These are phyloP conservation scores for Fagus sylvatica DNA, from an alignment of 306 rosid species.

Conservation along the genomic window DNA sequence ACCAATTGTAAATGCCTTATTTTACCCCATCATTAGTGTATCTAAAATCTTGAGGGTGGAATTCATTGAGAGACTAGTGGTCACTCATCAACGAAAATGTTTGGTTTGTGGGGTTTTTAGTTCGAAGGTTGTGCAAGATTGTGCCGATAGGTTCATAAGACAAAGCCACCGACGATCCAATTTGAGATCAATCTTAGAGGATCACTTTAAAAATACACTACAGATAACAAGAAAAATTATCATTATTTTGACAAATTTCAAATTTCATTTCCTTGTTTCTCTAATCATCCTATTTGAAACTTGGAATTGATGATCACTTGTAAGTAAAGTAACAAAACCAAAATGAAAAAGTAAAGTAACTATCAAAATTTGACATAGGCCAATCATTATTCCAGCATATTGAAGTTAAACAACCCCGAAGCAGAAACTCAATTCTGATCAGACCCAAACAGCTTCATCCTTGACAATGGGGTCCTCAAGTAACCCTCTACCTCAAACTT, in stretches of 20 bases:
- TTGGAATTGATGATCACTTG: neutral
- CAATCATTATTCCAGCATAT: conserved; percentile 29
- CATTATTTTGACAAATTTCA: no score
- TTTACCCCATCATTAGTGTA: no score
- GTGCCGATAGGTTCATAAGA: no score
- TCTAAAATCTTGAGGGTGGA: no score
- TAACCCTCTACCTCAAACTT: conserved; percentile 90
- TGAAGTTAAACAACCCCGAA: conserved; percentile 14
- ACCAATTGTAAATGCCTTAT: no score
- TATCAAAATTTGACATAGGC: conserved; percentile 1
- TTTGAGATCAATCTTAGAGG: no score
- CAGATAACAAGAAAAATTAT: neutral
- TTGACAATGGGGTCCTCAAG: conserved; percentile 72
- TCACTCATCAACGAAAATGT: no score
- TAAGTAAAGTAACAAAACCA: neutral
- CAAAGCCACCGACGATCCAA: no score
- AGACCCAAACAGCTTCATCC: conserved; percentile 71
- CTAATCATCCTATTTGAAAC: neutral
- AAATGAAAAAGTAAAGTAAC: neutral
- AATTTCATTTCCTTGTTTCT: neutral
- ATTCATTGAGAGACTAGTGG: no score
- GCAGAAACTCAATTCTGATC: conserved; percentile 54
- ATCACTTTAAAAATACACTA: neutral
- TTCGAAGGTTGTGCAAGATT: no score
- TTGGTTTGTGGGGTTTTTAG: no score